Percentiles rank a stretch among this genome's conserved stretches.
phyloP scores from a whole-genome alignment of 495 filamentous ascomycete genomes.

The Lasiosphaeria miniovina region DNA sequence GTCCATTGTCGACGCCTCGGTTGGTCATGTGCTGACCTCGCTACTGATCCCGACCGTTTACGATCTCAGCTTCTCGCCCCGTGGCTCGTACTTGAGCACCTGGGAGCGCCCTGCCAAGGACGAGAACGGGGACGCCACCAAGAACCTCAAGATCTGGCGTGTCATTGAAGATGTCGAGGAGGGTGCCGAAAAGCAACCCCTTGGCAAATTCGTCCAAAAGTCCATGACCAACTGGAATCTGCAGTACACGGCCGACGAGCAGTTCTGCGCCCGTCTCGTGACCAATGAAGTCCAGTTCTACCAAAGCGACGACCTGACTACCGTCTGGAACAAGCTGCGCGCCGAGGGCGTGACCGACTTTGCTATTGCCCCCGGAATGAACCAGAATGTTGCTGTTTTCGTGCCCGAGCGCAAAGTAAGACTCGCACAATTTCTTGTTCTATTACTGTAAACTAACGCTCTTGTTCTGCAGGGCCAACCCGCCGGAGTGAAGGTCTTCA shows the following conservation, averaged over 20 bases:
- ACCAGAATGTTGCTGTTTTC: conserved; percentile 87
- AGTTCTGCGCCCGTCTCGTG: conserved; percentile 85
- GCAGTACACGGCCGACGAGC: conserved; percentile 92
- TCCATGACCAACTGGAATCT: conserved; percentile 94
- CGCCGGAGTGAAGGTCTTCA: conserved; percentile 88
- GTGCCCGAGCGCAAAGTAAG: conserved; percentile 89
- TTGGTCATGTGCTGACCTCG: conserved; percentile 70
- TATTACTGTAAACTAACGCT: background rate
- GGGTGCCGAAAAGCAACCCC: conserved; percentile 62
- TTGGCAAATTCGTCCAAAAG: conserved; percentile 91
- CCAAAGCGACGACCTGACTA: conserved; percentile 75
- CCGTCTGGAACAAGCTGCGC: conserved; percentile 91
- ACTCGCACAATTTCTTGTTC: background rate
- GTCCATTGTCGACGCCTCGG: conserved; percentile 75
- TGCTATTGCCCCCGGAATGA: conserved; percentile 82
- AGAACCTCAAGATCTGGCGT: conserved; percentile 96
- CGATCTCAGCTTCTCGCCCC: conserved; percentile 90
- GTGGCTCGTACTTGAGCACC: conserved; percentile 88
- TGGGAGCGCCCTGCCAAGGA: conserved; percentile 95
- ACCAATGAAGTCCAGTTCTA: conserved; percentile 98
- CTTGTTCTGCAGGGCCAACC: conserved; percentile 67
- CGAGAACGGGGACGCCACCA: conserved; percentile 83
- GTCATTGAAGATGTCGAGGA: conserved; percentile 57
- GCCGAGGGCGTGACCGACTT: conserved; percentile 90
- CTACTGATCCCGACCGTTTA: conserved; percentile 79